A percentile compares a stretch with the other conserved stretches of the same genome.
phyloP scores from a whole-genome alignment of 2,329 filamentous ascomycete species.

The Clarireedia homoeocarpa region DNA sequence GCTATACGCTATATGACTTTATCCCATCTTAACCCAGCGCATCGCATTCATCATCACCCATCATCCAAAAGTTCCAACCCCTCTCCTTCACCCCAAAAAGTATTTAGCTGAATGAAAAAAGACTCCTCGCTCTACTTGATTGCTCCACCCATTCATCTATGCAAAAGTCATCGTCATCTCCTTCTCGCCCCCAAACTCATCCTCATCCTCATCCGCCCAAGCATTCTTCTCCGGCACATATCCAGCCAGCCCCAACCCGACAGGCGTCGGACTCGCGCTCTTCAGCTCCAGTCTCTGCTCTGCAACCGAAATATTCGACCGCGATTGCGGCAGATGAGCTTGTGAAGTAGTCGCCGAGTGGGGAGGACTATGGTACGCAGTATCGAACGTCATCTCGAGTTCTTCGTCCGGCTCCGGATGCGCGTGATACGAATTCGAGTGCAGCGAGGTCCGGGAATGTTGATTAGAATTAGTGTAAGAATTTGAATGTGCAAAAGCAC shows the following conservation, averaged over 20 bases:
- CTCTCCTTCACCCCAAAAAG: neutral
- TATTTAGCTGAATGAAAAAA: neutral
- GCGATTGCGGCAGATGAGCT: constrained; percentile 10
- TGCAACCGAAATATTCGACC: neutral
- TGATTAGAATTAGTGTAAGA: constrained; percentile 6
- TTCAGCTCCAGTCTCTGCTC: constrained; percentile 33
- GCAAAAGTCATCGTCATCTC: constrained; percentile 78
- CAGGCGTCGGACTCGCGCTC: constrained; percentile 38
- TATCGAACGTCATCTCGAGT: constrained; percentile 67
- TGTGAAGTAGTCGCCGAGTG: constrained; percentile 15
- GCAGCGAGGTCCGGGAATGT: constrained; percentile 9
- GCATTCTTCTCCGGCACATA: constrained; percentile 43
- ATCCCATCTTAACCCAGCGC: neutral
- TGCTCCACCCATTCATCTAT: constrained; percentile 10
- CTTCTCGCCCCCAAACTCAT: constrained; percentile 62
- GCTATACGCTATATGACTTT: neutral
- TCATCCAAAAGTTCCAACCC: neutral
- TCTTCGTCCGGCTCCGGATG: constrained; percentile 33
- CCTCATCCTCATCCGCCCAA: constrained; percentile 64
- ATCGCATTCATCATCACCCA: neutral
- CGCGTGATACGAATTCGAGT: constrained; percentile 11
- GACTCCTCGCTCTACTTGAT: neutral
- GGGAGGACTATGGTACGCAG: constrained; percentile 35
- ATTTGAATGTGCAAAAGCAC: neutral
- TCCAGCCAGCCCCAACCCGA: neutral